Conservation (phyloP, 768 basidiomycete genomes). For the Panaeolus cyanescens region DNA sequence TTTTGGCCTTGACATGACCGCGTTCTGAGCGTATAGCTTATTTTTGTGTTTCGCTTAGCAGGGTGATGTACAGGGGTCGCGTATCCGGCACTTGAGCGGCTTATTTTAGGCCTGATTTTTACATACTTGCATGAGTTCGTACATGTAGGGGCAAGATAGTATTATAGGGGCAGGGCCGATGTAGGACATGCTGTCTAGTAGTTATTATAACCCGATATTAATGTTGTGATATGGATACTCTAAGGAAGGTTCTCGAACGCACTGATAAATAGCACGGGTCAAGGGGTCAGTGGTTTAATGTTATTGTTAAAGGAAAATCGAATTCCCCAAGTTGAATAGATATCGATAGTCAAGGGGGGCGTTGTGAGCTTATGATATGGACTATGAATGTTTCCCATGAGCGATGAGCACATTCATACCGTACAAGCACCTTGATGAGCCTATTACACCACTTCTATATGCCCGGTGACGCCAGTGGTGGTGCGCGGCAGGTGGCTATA, state of each 20-base stretch:
- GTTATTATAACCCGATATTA: conserved; percentile 1
- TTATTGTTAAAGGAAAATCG: background rate
- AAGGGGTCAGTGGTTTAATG: background rate
- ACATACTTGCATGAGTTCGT: background rate
- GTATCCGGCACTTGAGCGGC: background rate
- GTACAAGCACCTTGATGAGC: background rate
- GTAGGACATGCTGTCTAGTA: background rate
- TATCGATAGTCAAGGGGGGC: background rate
- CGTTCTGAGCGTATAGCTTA: background rate
- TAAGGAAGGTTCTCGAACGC: conserved; percentile 1
- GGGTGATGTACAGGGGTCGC: background rate
- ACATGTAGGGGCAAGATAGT: background rate
- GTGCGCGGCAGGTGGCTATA: conserved; percentile 5
- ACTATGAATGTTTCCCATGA: background rate
- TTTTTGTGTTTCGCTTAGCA: conserved; percentile 1
- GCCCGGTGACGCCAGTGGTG: background rate
- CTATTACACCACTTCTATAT: background rate
- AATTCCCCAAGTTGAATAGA: background rate
- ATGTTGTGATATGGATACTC: background rate
- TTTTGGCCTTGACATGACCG: background rate
- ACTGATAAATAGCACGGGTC: background rate
- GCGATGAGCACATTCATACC: background rate
- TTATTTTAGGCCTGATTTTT: background rate
- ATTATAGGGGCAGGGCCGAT: background rate
- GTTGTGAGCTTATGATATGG: background rate